Percentiles rank a stretch among this genome's conserved stretches.
These are phyloP conservation scores for Periglandula ipomoeae DNA, from an alignment of 2,329 filamentous ascomycete genomes.

Conservation along the genomic window DNA sequence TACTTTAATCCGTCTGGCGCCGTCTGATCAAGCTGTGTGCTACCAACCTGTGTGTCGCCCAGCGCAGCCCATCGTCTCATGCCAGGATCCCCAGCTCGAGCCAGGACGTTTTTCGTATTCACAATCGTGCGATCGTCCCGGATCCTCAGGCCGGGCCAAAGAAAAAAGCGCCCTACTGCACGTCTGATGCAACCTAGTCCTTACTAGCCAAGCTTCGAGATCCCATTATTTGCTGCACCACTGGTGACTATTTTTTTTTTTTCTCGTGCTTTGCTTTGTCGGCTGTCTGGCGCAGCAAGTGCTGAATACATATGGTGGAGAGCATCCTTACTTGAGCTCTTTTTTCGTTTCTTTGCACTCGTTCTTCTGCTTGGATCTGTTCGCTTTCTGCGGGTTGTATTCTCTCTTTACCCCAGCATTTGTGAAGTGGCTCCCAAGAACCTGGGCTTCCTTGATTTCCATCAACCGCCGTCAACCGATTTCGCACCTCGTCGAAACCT, in stretches of 20 bases:
- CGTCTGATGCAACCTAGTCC: background rate
- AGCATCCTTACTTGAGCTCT: background rate
- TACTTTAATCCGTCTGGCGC: too few relatives aligned
- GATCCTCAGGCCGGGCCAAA: background rate
- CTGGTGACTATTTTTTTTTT: background rate
- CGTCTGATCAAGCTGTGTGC: background rate
- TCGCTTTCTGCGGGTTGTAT: background rate
- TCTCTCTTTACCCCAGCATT: too few relatives aligned
- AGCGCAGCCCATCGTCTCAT: background rate
- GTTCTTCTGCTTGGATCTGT: background rate
- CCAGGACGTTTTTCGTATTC: conserved; percentile 2
- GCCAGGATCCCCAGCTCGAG: background rate
- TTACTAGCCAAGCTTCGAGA: background rate
- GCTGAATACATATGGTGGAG: background rate
- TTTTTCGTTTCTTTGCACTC: background rate
- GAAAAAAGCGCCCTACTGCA: background rate
- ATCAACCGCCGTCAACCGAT: background rate
- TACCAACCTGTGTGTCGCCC: background rate
- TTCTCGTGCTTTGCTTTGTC: background rate
- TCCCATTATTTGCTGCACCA: background rate
- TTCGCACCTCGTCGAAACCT: background rate
- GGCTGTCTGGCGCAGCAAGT: background rate
- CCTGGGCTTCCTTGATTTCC: too few relatives aligned
- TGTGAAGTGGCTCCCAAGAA: background rate
- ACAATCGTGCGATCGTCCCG: conserved; percentile 1